Base-by-base conservation (phyloP, 164 flowering plant genomes). In the Piper betle region DNA sequence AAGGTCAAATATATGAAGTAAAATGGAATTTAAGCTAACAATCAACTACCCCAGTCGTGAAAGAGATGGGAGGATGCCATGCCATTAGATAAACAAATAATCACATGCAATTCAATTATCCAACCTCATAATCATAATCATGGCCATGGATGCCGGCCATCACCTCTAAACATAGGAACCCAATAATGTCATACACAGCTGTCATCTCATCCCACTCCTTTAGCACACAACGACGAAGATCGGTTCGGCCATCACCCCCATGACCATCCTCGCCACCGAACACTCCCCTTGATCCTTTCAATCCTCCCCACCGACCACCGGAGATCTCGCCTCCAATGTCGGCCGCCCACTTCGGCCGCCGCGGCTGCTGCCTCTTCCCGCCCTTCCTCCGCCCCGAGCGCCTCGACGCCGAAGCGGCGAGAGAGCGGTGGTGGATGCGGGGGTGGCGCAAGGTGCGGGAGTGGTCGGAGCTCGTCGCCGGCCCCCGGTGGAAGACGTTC, bases 401-500 rank as follows among this genome's bases (percentile, higher is more conserved):
- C 39, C 37, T 13, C 13, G 33, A 42, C 46, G 62, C 52, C 15
- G 62, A 42, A 37, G 42, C 11, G 37, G 40, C 18, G 38, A 16
- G 37, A 25, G 73, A 60, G 16, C 63, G 64, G 52, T 67, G 71
- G 65, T 72, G 73, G 73, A 53, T 17, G 4, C 57, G 43, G 17
- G 62, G 62, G 3, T 59, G 62, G 62, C 18, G 55, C 37, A 78
- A 72, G 69, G 42, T 86, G 39, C 76, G 96, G 1, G 89, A 86
- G 69, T 86, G 89, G 91, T 86, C 94, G 61, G 94, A 89, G 72
- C 62, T 87, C 69, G 84, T 78, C 50, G 91, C 94, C 16, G 94
- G 91, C 0, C 94, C 97, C 1, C 74, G 65, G 59, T 89, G 94
- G 96, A 89, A 89, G 77, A 89, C 91, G 0, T 89, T 89, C 71